Evolutionary conservation across 2,329 filamentous ascomycete species (phyloP).

Genomic region (Diplodia corticola): DNA sequence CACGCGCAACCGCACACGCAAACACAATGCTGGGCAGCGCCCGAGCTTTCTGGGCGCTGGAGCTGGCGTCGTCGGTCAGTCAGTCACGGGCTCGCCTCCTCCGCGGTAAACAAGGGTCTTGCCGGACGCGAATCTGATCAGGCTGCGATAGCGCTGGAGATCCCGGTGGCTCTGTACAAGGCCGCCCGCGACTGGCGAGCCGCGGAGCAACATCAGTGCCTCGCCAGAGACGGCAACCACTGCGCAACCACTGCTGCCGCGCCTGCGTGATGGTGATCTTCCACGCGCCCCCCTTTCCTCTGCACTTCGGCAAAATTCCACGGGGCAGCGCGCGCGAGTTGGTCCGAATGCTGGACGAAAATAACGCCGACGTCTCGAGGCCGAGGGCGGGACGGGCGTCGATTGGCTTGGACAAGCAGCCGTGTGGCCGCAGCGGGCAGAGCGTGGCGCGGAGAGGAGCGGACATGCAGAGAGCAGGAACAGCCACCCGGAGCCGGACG

Average conservation of each 20-base stretch:
- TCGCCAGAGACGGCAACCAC: conserved; percentile 3
- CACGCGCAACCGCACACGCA: conserved; percentile 13
- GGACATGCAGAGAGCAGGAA: background rate
- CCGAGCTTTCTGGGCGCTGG: background rate
- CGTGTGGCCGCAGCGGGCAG: conserved; percentile 8
- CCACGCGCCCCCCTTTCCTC: background rate
- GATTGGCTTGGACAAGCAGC: conserved; percentile 5
- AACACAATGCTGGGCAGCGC: background rate
- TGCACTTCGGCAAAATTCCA: conserved; percentile 9
- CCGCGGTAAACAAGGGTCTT: conserved; percentile 16
- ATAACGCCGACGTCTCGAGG: conserved; percentile 3
- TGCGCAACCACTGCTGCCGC: too few species aligned
- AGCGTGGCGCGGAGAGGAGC: conserved; percentile 10
- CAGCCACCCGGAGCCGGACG: conserved; percentile 9
- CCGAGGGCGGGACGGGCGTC: conserved; percentile 1
- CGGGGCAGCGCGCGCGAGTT: background rate
- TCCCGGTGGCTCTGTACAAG: conserved; percentile 12
- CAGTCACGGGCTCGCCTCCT: conserved; percentile 4
- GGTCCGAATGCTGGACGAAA: conserved; percentile 14
- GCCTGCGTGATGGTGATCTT: conserved; percentile 14
- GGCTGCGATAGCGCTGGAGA: conserved; percentile 18
- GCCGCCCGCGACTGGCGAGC: background rate
- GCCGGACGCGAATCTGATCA: conserved; percentile 20
- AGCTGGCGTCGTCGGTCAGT: background rate
- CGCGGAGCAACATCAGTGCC: conserved; percentile 7